Evolutionary conservation across 352 stramenopile genomes (phyloP).

Genomic region (Globisporangium cederbergense): DNA sequence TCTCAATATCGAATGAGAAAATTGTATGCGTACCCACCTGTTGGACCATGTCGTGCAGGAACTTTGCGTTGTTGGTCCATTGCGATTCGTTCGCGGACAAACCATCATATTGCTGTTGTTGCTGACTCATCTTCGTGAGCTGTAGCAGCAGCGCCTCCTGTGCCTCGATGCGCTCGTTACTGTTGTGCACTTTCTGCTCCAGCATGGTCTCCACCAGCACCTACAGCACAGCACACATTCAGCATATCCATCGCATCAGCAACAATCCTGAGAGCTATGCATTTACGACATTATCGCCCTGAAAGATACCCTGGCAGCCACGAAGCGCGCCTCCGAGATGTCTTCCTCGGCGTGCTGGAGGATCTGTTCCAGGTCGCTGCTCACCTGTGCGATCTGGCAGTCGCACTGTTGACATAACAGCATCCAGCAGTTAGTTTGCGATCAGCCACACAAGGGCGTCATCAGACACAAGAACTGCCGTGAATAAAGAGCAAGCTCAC

Average conservation of each 20-base stretch:
- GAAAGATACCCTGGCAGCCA: constrained; percentile 37
- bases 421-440: too few species aligned
- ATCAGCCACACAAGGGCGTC: background rate
- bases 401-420: constrained; percentile 36
- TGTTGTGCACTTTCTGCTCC: constrained; percentile 56
- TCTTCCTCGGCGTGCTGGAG: constrained; percentile 43
- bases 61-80: constrained; percentile 27
- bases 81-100: background rate
- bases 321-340: constrained; percentile 38
- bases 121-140: constrained; percentile 4
- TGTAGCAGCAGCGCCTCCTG: constrained; percentile 29
- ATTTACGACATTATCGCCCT: too few species aligned
- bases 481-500: constrained; percentile 1
- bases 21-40: constrained; percentile 33
- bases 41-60: constrained; percentile 55
- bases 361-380: constrained; percentile 41
- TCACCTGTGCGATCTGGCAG: constrained; percentile 34
- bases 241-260: background rate
- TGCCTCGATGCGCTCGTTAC: constrained; percentile 29
- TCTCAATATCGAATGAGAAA: background rate
- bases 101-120: background rate
- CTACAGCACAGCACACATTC: constrained; percentile 10
- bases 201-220: constrained; percentile 55
- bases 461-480: background rate
- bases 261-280: background rate